Conservation (phyloP, 225 moss, liverwort and hornwort species). For the Bryum argenteum region DNA sequence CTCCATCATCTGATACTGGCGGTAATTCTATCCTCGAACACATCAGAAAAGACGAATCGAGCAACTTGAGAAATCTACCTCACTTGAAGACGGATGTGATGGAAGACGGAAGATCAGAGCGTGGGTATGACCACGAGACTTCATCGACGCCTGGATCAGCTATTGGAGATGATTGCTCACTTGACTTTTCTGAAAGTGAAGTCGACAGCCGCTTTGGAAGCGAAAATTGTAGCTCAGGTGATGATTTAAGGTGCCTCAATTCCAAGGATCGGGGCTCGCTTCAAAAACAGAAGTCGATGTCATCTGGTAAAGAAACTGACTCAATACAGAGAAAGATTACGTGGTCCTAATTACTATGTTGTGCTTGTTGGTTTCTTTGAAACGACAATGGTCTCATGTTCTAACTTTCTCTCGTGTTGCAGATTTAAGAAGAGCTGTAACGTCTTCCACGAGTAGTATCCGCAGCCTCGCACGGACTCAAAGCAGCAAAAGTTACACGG, state of each 20-base stretch:
- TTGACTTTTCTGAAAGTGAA: slow-evolving; percentile 33
- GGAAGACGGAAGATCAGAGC: slow-evolving; percentile 35
- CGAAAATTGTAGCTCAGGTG: slow-evolving; percentile 30
- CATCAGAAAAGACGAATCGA: slow-evolving; percentile 10
- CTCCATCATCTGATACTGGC: slow-evolving; percentile 11
- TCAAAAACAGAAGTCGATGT: slow-evolving; percentile 31
- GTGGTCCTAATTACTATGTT: neutral
- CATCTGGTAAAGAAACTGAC: slow-evolving; percentile 29
- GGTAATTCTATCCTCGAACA: slow-evolving; percentile 18
- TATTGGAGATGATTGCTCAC: slow-evolving; percentile 42
- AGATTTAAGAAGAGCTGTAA: slow-evolving; percentile 31
- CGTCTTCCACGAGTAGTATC: slow-evolving; percentile 18
- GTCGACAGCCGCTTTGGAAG: slow-evolving; percentile 25
- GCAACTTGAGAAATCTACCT: slow-evolving; percentile 17
- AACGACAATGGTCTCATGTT: neutral
- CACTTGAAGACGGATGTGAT: slow-evolving; percentile 13
- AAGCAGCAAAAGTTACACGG: slow-evolving; percentile 24
- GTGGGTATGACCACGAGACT: slow-evolving; percentile 35
- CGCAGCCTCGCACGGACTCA: slow-evolving; percentile 27
- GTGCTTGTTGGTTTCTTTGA: neutral
- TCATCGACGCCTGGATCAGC: slow-evolving; percentile 34
- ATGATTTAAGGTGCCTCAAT: slow-evolving; percentile 23
- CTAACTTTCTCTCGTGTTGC: neutral
- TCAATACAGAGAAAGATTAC: slow-evolving; percentile 1
- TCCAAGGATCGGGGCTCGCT: slow-evolving; percentile 26